Base-by-base conservation (phyloP, 2,329 filamentous ascomycete genomes). In the Knufia petricola region DNA sequence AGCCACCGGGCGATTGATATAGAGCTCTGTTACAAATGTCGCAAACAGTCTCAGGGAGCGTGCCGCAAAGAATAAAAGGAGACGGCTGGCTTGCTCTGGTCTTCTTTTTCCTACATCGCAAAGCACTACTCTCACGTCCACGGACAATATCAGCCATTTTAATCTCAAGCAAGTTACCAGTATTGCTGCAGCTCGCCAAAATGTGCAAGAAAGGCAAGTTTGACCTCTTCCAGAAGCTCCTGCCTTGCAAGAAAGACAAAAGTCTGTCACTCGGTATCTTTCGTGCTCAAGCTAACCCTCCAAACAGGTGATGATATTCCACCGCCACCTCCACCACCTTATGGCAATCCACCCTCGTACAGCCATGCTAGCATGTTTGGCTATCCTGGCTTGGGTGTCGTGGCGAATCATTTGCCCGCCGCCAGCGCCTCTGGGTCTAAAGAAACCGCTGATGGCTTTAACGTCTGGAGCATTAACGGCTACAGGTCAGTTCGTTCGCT, bases 171-270 rank as follows among this genome's bases (percentile, higher is more conserved):
- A n/a, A n/a, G n/a, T n/a, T n/a, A n/a, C n/a, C n/a, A n/a, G n/a
- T n/a, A n/a, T n/a, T n/a, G n/a, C n/a, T n/a, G n/a, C n/a, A n/a
- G 12, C 28, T 23, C 3, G 7, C 7, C 39, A 42, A 17, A 32
- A 31, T 20, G 17, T 32, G 24, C 34, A 24, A 37, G 3, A 46
- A 36, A 26, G 32, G 21, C 26, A 47, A 37, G 44, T 30, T 10
- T 21, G 26, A 17, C 41, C 3, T 47, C 17, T 28, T 39, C 24
- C 30, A 17, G n/a, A 39, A 39, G n/a, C 4, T 39, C 17, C 23
- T 39, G 21, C 44, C 32, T n/a, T 47, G 21, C 32, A 47, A 39
- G 34, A 19, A 26, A 28, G 17, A 19, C 9, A 32, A 39, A 26
- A 47, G 44, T 39, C 19, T 20, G 21, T 39, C 12, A 12, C 17